These are phyloP conservation scores for Leucosporidium creatinivorum DNA, from an alignment of 768 basidiomycete genomes.

Conservation along the genomic window DNA sequence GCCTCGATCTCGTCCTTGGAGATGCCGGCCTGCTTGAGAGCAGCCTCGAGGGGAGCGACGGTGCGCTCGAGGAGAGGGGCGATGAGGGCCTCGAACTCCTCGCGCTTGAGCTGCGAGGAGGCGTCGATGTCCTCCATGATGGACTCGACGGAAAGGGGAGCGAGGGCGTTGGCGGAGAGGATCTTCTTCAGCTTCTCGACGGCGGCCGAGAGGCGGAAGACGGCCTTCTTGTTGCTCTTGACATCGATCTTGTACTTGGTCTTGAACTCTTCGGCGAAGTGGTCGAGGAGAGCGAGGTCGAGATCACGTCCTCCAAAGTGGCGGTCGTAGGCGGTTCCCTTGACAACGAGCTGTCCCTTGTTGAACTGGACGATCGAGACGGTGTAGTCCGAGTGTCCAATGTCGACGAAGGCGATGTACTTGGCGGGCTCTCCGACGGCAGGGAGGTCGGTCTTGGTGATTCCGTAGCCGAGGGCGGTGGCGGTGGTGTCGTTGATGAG, in stretches of 20 bases:
- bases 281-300: slow-evolving; percentile 77
- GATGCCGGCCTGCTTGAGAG: slow-evolving; percentile 71
- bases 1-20: slow-evolving; percentile 77
- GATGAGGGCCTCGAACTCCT: slow-evolving; percentile 73
- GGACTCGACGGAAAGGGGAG: slow-evolving; percentile 84
- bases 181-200: slow-evolving; percentile 96
- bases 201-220: slow-evolving; percentile 76
- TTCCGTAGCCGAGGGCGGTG: slow-evolving; percentile 91
- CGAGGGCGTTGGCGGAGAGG: slow-evolving; percentile 83
- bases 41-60: slow-evolving; percentile 63
- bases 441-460: slow-evolving; percentile 96
- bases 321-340: slow-evolving; percentile 79
- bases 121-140: slow-evolving; percentile 96
- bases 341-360: slow-evolving; percentile 83
- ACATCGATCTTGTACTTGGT: slow-evolving; percentile 98
- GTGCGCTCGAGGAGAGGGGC: slow-evolving; percentile 68
- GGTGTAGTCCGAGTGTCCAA: slow-evolving; percentile 86
- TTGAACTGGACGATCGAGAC: slow-evolving; percentile 84
- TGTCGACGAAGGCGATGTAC: slow-evolving; percentile 87
- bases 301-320: slow-evolving; percentile 95
- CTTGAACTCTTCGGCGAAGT: slow-evolving; percentile 90
- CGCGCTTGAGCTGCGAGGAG: slow-evolving; percentile 72
- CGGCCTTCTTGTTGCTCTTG: slow-evolving; percentile 77
- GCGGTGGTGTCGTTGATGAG: slow-evolving; percentile 97
- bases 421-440: slow-evolving; percentile 65